These are phyloP conservation scores for Pleurotus ostreatus DNA, from an alignment of 768 basidiomycete genomes.

Conservation along the genomic window DNA sequence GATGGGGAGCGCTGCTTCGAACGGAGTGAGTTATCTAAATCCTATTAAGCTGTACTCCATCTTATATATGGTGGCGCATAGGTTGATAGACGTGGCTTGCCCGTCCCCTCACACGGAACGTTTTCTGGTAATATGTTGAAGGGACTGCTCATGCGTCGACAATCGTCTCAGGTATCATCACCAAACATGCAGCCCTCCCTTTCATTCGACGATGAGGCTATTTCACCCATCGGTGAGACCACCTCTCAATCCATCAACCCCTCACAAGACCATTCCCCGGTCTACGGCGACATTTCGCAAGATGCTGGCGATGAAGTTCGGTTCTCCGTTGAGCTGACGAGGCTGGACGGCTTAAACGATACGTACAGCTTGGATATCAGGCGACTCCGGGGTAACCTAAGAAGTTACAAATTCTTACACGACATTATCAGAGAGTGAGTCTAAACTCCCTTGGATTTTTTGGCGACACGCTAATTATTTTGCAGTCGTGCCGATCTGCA, in stretches of 20 bases:
- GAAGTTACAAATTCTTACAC: conserved; percentile 91
- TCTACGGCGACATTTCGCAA: conserved; percentile 76
- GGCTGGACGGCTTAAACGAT: conserved; percentile 84
- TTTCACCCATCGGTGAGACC: conserved; percentile 16
- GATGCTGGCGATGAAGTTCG: conserved; percentile 95
- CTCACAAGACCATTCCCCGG: conserved; percentile 41
- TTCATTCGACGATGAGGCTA: conserved; percentile 48
- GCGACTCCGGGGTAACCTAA: conserved; percentile 85
- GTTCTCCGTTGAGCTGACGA: conserved; percentile 92
- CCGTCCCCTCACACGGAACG: conserved; percentile 72
- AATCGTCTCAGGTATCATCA: conserved; percentile 76
- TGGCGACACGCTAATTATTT: conserved; percentile 9
- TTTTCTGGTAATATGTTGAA: conserved; percentile 81
- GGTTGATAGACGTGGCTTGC: conserved; percentile 89
- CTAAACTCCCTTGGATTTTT: not conserved
- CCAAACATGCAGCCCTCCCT: conserved; percentile 35
- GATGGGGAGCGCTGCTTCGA: conserved; percentile 78
- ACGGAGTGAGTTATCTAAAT: conserved; percentile 59
- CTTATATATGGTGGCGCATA: conserved; percentile 22
- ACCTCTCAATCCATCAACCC: conserved; percentile 37
- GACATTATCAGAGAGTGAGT: conserved; percentile 84
- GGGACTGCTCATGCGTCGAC: conserved; percentile 84
- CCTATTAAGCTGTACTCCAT: conserved; percentile 1
- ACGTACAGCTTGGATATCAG: conserved; percentile 91
- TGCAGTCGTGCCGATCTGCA: conserved; percentile 44